A percentile compares a stretch with the other conserved stretches of the same genome.
Conservation (phyloP, 129 eudicot genomes). For the Flaveria brownii region DNA sequence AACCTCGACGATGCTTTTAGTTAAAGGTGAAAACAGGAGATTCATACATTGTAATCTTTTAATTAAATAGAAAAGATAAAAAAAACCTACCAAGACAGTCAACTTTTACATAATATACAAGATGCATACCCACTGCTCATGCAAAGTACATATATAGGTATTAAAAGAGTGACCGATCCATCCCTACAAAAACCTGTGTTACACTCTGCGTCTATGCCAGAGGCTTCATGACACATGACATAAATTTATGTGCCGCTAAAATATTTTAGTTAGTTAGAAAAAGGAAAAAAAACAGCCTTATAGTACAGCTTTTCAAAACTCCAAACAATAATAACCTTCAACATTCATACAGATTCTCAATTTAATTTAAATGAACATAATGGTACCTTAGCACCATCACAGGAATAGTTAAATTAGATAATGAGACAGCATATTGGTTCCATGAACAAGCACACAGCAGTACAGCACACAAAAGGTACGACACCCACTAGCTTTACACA, state of each 20-base stretch:
- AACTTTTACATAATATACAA: neutral
- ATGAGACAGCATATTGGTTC: conserved; percentile 24
- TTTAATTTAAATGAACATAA: neutral
- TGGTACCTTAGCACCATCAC: neutral
- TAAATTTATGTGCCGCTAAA: neutral
- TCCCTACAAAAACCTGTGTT: neutral
- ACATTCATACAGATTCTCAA: neutral
- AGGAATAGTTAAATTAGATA: neutral
- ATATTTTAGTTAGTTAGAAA: neutral
- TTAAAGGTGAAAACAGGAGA: neutral
- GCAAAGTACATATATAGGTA: neutral
- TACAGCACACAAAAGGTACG: neutral
- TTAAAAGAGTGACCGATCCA: neutral
- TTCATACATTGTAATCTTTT: neutral
- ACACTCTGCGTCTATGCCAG: neutral
- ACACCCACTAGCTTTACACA: neutral
- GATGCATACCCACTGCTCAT: neutral
- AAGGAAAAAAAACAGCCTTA: neutral
- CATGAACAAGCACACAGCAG: neutral
- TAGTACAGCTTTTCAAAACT: neutral
- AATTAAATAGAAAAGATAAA: neutral
- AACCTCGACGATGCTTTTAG: neutral
- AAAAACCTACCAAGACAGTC: neutral
- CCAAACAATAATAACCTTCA: neutral
- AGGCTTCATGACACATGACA: neutral